These are phyloP conservation scores for Leccinum variabile DNA, from an alignment of 1,284 basidiomycete species.

Conservation along the genomic window DNA sequence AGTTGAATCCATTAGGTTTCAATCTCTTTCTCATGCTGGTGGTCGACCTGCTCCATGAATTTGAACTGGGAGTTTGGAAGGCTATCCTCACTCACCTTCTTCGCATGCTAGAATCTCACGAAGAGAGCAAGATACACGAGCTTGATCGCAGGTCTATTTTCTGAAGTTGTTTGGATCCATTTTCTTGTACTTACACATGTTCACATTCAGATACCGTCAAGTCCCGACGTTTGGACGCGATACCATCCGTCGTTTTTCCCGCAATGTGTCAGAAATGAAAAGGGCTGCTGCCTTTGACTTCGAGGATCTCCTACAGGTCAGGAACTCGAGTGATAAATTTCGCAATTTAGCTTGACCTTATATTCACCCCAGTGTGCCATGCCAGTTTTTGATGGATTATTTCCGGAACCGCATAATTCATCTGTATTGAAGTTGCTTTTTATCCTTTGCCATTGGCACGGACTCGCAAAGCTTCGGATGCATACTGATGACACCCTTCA, in stretches of 20 bases:
- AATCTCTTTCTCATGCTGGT: not conserved
- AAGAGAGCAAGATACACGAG: not conserved
- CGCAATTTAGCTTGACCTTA: not conserved
- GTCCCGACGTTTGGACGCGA: not conserved
- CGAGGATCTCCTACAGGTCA: not conserved
- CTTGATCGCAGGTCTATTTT: not conserved
- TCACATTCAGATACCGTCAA: not conserved
- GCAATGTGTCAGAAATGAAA: not conserved
- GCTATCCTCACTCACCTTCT: not conserved
- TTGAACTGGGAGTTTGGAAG: not conserved
- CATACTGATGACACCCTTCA: not conserved
- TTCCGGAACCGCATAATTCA: not conserved
- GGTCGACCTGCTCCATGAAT: not conserved
- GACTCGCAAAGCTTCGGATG: not conserved
- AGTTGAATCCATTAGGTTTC: not conserved
- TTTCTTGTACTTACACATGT: not conserved
- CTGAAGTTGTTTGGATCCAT: not conserved
- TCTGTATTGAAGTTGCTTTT: not conserved
- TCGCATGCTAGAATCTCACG: not conserved
- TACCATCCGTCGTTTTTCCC: not conserved
- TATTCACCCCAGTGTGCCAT: not conserved
- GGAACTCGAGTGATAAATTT: not conserved
- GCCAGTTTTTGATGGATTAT: not conserved
- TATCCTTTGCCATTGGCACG: not conserved
- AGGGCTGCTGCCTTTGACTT: not conserved